A percentile compares a stretch with the other conserved stretches of the same genome.
phyloP scores from a whole-genome alignment of 1,139 yeast genomes.

The Dujonia santamariae region DNA sequence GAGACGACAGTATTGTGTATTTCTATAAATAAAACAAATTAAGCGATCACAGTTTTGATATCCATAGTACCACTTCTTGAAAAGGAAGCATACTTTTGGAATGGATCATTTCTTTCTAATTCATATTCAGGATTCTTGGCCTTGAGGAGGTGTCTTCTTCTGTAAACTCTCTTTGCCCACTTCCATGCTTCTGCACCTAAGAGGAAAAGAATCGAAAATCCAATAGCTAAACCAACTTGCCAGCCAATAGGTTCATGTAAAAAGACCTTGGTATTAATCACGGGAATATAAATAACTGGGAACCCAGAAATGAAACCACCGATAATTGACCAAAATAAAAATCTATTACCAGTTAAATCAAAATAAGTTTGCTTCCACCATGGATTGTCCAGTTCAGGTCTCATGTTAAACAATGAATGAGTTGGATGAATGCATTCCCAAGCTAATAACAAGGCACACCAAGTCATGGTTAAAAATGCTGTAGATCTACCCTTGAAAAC shows the following conservation, averaged over 20 bases:
- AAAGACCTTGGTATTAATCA: slow-evolving; percentile 74
- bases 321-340: slow-evolving; percentile 80
- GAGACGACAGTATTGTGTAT: no score
- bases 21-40: background rate
- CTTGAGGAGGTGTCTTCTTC: slow-evolving; percentile 29
- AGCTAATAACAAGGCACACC: slow-evolving; percentile 84
- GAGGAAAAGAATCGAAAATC: slow-evolving; percentile 58
- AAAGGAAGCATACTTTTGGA: slow-evolving; percentile 58
- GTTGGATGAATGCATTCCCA: slow-evolving; percentile 87
- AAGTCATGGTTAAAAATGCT: slow-evolving; percentile 82
- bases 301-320: slow-evolving; percentile 70
- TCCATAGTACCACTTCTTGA: slow-evolving; percentile 46
- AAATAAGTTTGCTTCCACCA: slow-evolving; percentile 54
- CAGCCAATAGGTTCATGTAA: slow-evolving; percentile 70
- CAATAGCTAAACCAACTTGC: slow-evolving; percentile 84
- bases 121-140: slow-evolving; percentile 65
- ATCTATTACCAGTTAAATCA: slow-evolving; percentile 74
- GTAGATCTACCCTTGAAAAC: slow-evolving; percentile 82
- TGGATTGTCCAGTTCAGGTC: slow-evolving; percentile 61
- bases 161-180: slow-evolving; percentile 58
- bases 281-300: slow-evolving; percentile 88
- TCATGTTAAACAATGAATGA: slow-evolving; percentile 72
- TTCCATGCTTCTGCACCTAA: slow-evolving; percentile 66
- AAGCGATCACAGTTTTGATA: slow-evolving; percentile 5
- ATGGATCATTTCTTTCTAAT: slow-evolving; percentile 61